phyloP scores from a whole-genome alignment of 495 filamentous ascomycete genomes.

The Trichoderma virens region DNA sequence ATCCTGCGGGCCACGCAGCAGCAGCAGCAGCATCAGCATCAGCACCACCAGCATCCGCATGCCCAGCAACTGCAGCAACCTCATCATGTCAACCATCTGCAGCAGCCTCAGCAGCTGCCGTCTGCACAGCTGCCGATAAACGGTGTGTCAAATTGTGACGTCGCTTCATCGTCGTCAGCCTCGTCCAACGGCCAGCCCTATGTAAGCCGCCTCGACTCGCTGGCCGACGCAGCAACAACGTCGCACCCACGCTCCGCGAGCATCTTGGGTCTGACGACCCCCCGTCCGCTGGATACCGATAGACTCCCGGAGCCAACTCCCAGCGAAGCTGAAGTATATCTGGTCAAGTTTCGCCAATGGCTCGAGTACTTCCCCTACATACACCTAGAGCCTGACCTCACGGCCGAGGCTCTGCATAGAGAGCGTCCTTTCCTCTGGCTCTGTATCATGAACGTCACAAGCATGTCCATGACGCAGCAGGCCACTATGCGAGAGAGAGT shows the following conservation, averaged over 20 bases:
- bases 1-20: slow-evolving; percentile 23
- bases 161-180: not conserved
- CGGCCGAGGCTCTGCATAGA: slow-evolving; percentile 35
- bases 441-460: slow-evolving; percentile 39
- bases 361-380: slow-evolving; percentile 20
- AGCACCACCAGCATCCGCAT: not conserved
- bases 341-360: slow-evolving; percentile 18
- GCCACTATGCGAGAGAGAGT: slow-evolving; percentile 30
- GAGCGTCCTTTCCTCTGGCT: slow-evolving; percentile 46
- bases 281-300: not conserved
- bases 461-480: slow-evolving; percentile 27
- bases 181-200: not conserved
- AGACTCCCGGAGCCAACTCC: not conserved
- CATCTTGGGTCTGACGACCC: not conserved
- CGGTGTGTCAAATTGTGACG: not conserved
- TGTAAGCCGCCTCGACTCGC: slow-evolving; percentile 8
- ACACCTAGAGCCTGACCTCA: slow-evolving; percentile 29
- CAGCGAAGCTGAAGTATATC: slow-evolving; percentile 18
- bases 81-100: not conserved
- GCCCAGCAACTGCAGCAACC: not conserved
- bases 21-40: not conserved
- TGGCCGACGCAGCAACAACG: slow-evolving; percentile 8
- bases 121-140: not conserved
- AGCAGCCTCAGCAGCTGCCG: not conserved
- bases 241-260: not conserved